Conservation (phyloP, 1,139 yeast species). For the Hyphopichia fennica region DNA sequence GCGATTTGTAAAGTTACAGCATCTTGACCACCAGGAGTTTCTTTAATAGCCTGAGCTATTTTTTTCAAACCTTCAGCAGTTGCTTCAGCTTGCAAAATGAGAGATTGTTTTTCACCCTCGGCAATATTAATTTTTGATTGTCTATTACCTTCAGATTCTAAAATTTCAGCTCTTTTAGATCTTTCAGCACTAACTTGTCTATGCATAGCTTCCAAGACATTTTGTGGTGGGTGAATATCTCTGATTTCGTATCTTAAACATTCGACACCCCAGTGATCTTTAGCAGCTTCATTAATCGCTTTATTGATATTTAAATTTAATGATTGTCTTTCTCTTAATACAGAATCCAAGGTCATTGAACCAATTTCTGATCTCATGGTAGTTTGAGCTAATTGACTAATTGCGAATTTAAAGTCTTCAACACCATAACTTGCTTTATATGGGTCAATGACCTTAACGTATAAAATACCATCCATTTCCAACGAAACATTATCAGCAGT, state of each 20-base stretch:
- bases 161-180: constrained; percentile 80
- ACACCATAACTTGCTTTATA: constrained; percentile 88
- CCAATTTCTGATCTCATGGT: constrained; percentile 92
- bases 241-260: constrained; percentile 85
- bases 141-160: constrained; percentile 83
- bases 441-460: constrained; percentile 75
- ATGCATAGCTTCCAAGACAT: constrained; percentile 90
- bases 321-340: constrained; percentile 70
- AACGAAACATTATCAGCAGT: constrained; percentile 84
- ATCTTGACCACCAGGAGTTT: constrained; percentile 69
- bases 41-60: constrained; percentile 65
- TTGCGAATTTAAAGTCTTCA: constrained; percentile 84
- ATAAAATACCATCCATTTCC: constrained; percentile 82
- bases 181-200: constrained; percentile 87
- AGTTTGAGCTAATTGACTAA: constrained; percentile 83
- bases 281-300: constrained; percentile 84
- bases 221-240: constrained; percentile 84
- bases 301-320: constrained; percentile 71
- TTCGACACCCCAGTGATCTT: constrained; percentile 78
- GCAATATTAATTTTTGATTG: constrained; percentile 79
- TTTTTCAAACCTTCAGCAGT: constrained; percentile 68
- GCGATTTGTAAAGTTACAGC: constrained; percentile 82
- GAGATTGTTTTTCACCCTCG: constrained; percentile 74
- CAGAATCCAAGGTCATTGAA: constrained; percentile 74
- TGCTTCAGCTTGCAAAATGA: constrained; percentile 72